A percentile compares a stretch with the other conserved stretches of the same genome.
Conservation (phyloP, 2,329 filamentous ascomycete species). For the Penicillium olsonii region DNA sequence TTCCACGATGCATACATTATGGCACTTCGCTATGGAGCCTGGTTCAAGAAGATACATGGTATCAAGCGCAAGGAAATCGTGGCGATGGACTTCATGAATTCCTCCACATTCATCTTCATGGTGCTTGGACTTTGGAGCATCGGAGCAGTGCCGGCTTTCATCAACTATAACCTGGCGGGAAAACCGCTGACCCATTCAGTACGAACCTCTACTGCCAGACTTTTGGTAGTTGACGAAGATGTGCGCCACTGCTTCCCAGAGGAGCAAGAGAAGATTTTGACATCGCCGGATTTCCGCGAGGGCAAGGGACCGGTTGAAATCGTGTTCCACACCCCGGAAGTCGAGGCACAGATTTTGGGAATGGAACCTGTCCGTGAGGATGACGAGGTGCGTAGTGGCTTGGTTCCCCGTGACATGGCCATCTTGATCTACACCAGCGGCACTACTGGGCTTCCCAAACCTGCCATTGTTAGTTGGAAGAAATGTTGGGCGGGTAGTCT, state of each 20-base stretch:
- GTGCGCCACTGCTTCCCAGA: conserved; percentile 54
- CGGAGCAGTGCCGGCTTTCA: conserved; percentile 78
- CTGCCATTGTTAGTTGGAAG: conserved; percentile 72
- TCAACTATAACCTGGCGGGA: conserved; percentile 81
- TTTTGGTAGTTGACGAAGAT: conserved; percentile 72
- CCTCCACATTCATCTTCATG: conserved; percentile 73
- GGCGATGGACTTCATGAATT: conserved; percentile 79
- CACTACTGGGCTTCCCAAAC: conserved; percentile 81
- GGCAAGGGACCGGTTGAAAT: conserved; percentile 56
- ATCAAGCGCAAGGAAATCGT: conserved; percentile 74
- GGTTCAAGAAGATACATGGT: conserved; percentile 65
- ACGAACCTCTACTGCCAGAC: conserved; percentile 63
- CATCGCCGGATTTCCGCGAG: conserved; percentile 41
- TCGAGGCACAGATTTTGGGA: conserved; percentile 57
- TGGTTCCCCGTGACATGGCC: conserved; percentile 60
- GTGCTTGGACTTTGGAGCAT: conserved; percentile 79
- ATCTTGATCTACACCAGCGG: conserved; percentile 83
- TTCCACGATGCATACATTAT: conserved; percentile 74
- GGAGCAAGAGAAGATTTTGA: conserved; percentile 45
- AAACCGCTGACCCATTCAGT: conserved; percentile 74
- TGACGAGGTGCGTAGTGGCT: conserved; percentile 57
- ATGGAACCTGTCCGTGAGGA: conserved; percentile 59
- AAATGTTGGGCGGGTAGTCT: conserved; percentile 60
- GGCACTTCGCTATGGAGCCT: conserved; percentile 71
- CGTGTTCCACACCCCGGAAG: conserved; percentile 60